Evolutionary conservation across 1,139 yeast species (phyloP).

Genomic region (Candida sanyaensis): DNA sequence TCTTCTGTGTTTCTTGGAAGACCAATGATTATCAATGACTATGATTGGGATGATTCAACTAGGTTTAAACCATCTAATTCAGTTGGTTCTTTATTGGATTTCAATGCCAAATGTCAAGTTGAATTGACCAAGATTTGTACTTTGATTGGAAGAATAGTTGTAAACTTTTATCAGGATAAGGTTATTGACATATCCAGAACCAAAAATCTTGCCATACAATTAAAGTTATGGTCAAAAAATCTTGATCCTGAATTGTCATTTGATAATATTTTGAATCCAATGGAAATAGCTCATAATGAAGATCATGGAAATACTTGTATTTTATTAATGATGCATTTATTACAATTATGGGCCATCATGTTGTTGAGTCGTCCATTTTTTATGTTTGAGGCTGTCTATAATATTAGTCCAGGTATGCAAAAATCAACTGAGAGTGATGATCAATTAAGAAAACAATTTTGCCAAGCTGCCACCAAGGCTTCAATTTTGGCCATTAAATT

Average conservation of each 20-base stretch:
- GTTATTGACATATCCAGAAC: constrained; percentile 35
- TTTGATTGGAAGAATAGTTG: constrained; percentile 36
- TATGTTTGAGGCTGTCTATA: constrained; percentile 24
- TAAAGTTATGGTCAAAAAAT: constrained; percentile 39
- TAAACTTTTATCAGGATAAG: constrained; percentile 30
- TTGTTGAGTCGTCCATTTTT: constrained; percentile 49
- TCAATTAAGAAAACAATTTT: constrained; percentile 15
- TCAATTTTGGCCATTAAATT: constrained; percentile 19
- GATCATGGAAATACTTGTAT: constrained; percentile 21
- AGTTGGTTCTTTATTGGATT: constrained; percentile 10
- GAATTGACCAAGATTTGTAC: constrained; percentile 17
- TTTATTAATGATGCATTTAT: constrained; percentile 35
- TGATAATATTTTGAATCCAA: constrained; percentile 21
- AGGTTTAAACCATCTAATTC: constrained; percentile 8
- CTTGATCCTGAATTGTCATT: constrained; percentile 29
- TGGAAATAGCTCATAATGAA: constrained; percentile 15
- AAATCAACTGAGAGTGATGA: constrained; percentile 9
- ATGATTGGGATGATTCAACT: constrained; percentile 43
- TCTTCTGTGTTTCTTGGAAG: constrained; percentile 42
- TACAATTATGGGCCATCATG: constrained; percentile 42
- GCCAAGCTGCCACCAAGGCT: constrained; percentile 19
- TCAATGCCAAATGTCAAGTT: constrained; percentile 17
- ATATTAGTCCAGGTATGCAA: constrained; percentile 9
- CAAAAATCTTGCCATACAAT: constrained; percentile 37
- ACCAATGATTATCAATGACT: constrained; percentile 38